A percentile compares a stretch with the other conserved stretches of the same genome.
Evolutionary conservation across 805 yeast genomes (phyloP).

Genomic region (Lachancea nothofagi): DNA sequence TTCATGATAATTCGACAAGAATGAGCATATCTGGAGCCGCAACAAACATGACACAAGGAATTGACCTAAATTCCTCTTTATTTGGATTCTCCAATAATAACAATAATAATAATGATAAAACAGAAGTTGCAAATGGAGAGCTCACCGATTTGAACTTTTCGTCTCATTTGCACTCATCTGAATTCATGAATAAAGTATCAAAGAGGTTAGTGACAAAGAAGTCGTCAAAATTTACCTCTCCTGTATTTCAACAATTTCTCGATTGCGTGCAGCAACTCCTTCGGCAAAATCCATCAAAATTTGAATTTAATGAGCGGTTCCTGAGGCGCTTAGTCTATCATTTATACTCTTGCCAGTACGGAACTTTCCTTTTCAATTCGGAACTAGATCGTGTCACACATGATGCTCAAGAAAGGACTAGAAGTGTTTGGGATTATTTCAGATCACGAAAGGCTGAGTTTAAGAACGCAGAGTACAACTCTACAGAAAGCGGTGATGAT

Average conservation of each 20-base stretch:
- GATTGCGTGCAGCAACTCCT: conserved; percentile 82
- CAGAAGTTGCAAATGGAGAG: conserved; percentile 7
- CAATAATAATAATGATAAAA: conserved; percentile 2
- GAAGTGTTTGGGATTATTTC: conserved; percentile 93
- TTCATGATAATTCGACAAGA: conserved; percentile 36
- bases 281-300: conserved; percentile 61
- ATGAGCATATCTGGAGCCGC: conserved; percentile 13
- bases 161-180: conserved; percentile 18
- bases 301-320: conserved; percentile 87
- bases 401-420: conserved; percentile 44
- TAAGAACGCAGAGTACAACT: conserved; percentile 43
- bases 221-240: conserved; percentile 60
- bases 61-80: conserved; percentile 15
- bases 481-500: conserved; percentile 23
- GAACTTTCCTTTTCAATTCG: conserved; percentile 74
- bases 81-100: conserved; percentile 9
- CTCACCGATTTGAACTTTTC: conserved; percentile 3
- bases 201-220: conserved; percentile 42
- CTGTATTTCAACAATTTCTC: conserved; percentile 88
- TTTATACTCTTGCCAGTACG: conserved; percentile 89
- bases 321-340: conserved; percentile 81
- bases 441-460: conserved; percentile 69
- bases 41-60: conserved; percentile 10
- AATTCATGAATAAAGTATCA: conserved; percentile 44
- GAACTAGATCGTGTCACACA: conserved; percentile 57